A percentile compares a stretch with the other conserved stretches of the same genome.
Conservation (phyloP, 192 early-diverging fungal species). For the Coemansia sp. region DNA sequence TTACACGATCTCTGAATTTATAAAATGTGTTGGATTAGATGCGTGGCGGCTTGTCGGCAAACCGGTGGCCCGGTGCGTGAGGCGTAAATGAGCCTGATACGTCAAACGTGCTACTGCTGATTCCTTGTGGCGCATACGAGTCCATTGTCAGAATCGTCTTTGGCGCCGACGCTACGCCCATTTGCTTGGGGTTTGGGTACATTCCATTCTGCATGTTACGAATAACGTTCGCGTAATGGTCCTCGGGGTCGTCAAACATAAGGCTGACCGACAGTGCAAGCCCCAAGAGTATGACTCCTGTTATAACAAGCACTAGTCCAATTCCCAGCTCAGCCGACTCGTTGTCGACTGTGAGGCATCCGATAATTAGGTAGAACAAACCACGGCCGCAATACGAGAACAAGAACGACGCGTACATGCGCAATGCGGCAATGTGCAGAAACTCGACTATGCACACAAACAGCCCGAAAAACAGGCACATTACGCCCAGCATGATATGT, state of each 20-base stretch:
- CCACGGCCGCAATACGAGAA: slow-evolving; percentile 48
- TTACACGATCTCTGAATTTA: not conserved
- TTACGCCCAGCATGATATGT: slow-evolving; percentile 44
- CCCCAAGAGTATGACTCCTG: slow-evolving; percentile 16
- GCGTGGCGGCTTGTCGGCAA: slow-evolving; percentile 21
- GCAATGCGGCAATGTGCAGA: slow-evolving; percentile 37
- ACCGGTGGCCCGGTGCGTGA: slow-evolving; percentile 6
- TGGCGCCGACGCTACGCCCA: slow-evolving; percentile 14
- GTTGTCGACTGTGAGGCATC: slow-evolving; percentile 26
- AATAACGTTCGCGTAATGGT: slow-evolving; percentile 31
- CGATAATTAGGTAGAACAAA: slow-evolving; percentile 33
- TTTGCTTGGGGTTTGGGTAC: slow-evolving; percentile 10
- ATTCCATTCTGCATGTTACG: slow-evolving; percentile 35
- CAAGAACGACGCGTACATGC: slow-evolving; percentile 44
- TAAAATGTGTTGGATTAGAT: not conserved
- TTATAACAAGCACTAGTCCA: slow-evolving; percentile 19
- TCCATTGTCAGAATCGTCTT: slow-evolving; percentile 17
- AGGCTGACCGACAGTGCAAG: slow-evolving; percentile 14
- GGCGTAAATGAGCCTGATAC: slow-evolving; percentile 9
- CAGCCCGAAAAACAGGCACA: slow-evolving; percentile 28
- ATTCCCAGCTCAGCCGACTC: slow-evolving; percentile 26
- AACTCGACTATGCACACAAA: slow-evolving; percentile 19
- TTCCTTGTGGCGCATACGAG: slow-evolving; percentile 17
- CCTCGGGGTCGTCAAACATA: slow-evolving; percentile 41
- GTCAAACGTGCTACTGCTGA: slow-evolving; percentile 27